Evolutionary conservation across 75 land plant genomes (phyloP), one percentile per base, ranked within the genome.

Genomic region (Gnetum montanum): DNA sequence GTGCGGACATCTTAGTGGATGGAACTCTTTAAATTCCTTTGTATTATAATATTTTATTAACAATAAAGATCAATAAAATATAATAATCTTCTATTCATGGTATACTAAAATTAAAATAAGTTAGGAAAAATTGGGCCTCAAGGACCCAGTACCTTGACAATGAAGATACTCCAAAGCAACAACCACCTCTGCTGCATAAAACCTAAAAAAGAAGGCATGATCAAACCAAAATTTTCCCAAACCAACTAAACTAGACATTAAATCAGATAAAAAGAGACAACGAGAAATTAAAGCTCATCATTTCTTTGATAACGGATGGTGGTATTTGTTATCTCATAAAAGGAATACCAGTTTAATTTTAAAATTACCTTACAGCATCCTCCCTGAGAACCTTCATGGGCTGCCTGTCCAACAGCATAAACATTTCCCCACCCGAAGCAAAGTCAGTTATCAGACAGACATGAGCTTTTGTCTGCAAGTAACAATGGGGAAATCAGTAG

Each of bases 371-470:
- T 15, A 79, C 96, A 59, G 83, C 72, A 6, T 89, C 88, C 52
- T 94, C 98, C 60, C 66, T 75, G 23, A 94, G 75, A 22, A 78
- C 56, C 57, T 94, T 94, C 70, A 74, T 76, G 2, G 98, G 98
- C 54, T 94, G 98, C 71, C 77, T 85, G 66, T 94, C 98, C 31
- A 94, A 74, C 54, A 90, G 65, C 40, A 78, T 73, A 63, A 94
- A 94, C 19, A 94, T 72, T 63, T 94, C 98, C 22, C 98, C 98
- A 18, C 98, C 98, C 61, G 96, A 73, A 46, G 83, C 90, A 61
- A 89, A 94, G 67, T 94, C 98, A 6, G 96, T 94, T 23, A 94
- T 86, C 62, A 94, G 45, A 67, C 96, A 94, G 28, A 94, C 74
- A 54, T 94, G 98, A 49, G 96, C 76, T 44, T 78, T 27, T 40